Conservation (phyloP, 2,329 filamentous ascomycete species). For the Trichoderma lentiforme region DNA sequence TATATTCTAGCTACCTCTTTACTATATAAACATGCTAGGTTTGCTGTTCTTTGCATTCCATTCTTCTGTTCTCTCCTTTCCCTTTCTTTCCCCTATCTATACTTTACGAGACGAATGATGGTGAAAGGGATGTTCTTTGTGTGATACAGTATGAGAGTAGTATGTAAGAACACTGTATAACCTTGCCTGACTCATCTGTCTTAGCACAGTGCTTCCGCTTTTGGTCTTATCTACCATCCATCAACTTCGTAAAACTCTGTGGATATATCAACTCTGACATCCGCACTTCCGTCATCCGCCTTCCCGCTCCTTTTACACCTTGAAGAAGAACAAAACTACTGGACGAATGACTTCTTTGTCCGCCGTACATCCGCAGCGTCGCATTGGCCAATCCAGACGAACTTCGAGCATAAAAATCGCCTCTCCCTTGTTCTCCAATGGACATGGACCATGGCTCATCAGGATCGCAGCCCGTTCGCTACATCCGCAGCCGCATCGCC, state of each 20-base stretch:
- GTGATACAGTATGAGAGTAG: not conserved
- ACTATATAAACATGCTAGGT: not conserved
- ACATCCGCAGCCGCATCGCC: constrained; percentile 44
- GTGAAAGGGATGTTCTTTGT: not conserved
- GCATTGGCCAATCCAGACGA: not conserved
- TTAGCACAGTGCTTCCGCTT: constrained; percentile 18
- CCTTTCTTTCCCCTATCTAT: not conserved
- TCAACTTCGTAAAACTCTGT: not conserved
- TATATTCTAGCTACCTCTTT: not conserved
- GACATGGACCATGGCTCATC: constrained; percentile 4
- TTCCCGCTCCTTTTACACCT: not conserved
- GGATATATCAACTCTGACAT: not conserved
- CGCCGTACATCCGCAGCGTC: constrained; percentile 5
- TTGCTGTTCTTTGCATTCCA: no score
- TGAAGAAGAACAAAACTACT: not conserved
- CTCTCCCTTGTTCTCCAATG: not conserved
- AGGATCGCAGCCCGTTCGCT: constrained; percentile 16
- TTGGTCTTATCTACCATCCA: not conserved
- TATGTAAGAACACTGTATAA: not conserved
- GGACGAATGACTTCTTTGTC: not conserved
- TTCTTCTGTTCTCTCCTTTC: not conserved
- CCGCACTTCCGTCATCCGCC: constrained; percentile 6
- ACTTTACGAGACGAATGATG: not conserved
- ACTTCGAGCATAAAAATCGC: not conserved
- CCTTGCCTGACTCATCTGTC: not conserved